Percentiles rank a stretch among this genome's conserved stretches.
These are phyloP conservation scores for Psophocarpus tetragonolobus DNA, from an alignment of 306 rosid genomes.

Conservation along the genomic window DNA sequence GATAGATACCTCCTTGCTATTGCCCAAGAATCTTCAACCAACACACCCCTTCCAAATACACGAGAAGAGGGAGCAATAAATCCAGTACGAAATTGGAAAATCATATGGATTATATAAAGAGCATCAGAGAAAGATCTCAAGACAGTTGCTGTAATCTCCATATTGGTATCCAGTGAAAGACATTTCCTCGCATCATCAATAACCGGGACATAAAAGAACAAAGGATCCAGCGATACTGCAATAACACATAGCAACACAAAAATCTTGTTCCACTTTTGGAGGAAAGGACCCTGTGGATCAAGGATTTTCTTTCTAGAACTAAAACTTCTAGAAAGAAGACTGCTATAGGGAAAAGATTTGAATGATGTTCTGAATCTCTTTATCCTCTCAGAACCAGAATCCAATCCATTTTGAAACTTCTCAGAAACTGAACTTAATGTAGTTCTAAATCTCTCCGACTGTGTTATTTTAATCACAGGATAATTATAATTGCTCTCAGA, in stretches of 20 bases:
- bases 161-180: constrained; percentile 56
- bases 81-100: constrained; percentile 80
- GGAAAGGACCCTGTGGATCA: constrained; percentile 90
- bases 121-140: constrained; percentile 75
- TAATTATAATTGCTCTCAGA: constrained; percentile 49
- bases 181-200: constrained; percentile 61
- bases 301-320: constrained; percentile 66
- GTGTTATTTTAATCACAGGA: constrained; percentile 39
- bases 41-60: constrained; percentile 88
- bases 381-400: constrained; percentile 71
- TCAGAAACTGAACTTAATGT: constrained; percentile 50
- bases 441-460: constrained; percentile 44
- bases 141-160: constrained; percentile 72
- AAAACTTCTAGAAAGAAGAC: constrained; percentile 44
- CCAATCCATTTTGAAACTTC: constrained; percentile 64
- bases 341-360: constrained; percentile 50
- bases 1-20: constrained; percentile 76
- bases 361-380: constrained; percentile 54
- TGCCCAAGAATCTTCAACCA: constrained; percentile 79
- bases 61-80: constrained; percentile 91
- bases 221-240: constrained; percentile 81
- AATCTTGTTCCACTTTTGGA: constrained; percentile 91
- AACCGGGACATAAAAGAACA: constrained; percentile 84
- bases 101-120: constrained; percentile 69
- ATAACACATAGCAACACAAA: constrained; percentile 74